Percentiles rank a stretch among this genome's conserved stretches.
phyloP scores from a whole-genome alignment of 768 basidiomycete genomes.

The Podaxis pistillaris region DNA sequence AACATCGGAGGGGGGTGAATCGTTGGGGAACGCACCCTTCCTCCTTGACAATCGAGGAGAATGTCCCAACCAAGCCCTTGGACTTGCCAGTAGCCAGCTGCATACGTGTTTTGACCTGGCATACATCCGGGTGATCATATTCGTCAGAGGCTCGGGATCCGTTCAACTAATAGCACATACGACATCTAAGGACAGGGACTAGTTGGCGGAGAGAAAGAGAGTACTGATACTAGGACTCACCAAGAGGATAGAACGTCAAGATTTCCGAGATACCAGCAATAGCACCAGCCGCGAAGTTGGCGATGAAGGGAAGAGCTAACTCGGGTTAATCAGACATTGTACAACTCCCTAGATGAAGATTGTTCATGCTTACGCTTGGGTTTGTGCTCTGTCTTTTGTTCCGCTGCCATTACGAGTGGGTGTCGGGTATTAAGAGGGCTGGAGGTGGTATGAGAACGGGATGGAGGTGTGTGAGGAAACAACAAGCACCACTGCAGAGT shows the following conservation, averaged over 20 bases:
- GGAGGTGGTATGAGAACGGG: constrained; percentile 2
- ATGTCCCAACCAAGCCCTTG: constrained; percentile 77
- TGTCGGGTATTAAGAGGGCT: constrained; percentile 9
- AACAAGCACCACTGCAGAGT: background rate
- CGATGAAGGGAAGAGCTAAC: constrained; percentile 77
- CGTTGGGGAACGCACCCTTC: constrained; percentile 70
- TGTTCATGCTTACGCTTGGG: constrained; percentile 26
- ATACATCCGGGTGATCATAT: constrained; percentile 6
- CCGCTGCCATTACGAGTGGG: background rate
- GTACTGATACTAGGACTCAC: constrained; percentile 39
- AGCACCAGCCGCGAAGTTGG: constrained; percentile 93
- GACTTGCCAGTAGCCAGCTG: constrained; percentile 89
- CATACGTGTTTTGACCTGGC: constrained; percentile 95
- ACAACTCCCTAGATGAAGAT: no score
- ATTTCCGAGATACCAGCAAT: constrained; percentile 91
- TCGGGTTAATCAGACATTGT: constrained; percentile 4
- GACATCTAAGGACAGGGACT: constrained; percentile 59
- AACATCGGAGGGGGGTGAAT: constrained; percentile 1
- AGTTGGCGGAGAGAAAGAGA: background rate
- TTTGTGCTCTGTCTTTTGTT: constrained; percentile 24
- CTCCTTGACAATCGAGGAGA: constrained; percentile 78
- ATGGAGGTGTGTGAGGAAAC: background rate
- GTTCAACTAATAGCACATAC: constrained; percentile 44
- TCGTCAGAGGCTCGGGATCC: background rate
- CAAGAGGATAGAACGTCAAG: constrained; percentile 86